Evolutionary conservation across 805 yeast genomes (phyloP).

Genomic region (Yamadazyma insecticola): DNA sequence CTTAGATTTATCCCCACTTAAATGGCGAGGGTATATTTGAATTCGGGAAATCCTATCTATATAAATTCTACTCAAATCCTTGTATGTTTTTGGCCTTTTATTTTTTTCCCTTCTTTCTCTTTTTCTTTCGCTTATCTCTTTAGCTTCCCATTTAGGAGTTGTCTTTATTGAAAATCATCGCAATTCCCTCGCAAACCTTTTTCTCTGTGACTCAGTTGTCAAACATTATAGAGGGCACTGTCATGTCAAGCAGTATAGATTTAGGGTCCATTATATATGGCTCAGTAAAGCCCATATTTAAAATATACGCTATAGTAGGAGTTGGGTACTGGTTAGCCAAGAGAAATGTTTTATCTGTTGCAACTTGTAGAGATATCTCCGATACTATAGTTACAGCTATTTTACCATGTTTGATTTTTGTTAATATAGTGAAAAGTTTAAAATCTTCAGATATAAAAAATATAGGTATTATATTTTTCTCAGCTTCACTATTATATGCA

Average conservation of each 20-base stretch:
- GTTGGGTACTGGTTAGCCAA: constrained; percentile 64
- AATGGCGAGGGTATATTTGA: too few relatives aligned
- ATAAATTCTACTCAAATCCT: too few relatives aligned
- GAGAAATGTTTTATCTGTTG: constrained; percentile 58
- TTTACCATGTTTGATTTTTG: constrained; percentile 72
- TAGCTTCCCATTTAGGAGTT: too few relatives aligned
- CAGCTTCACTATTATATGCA: constrained; percentile 46
- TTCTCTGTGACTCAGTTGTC: too few relatives aligned
- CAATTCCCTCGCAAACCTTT: too few relatives aligned
- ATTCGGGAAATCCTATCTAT: too few relatives aligned
- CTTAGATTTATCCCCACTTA: too few relatives aligned
- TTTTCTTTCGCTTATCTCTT: too few relatives aligned
- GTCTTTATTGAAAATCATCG: too few relatives aligned
- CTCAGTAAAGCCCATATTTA: constrained; percentile 81
- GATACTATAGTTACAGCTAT: constrained; percentile 63
- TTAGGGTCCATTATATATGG: constrained; percentile 70
- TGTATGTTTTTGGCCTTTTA: too few relatives aligned
- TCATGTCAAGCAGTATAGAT: constrained; percentile 17
- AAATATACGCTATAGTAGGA: constrained; percentile 67
- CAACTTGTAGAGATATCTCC: constrained; percentile 66
- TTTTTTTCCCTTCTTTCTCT: too few relatives aligned
- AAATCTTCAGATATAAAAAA: constrained; percentile 64
- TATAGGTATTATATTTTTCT: constrained; percentile 57
- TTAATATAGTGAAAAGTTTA: constrained; percentile 63
- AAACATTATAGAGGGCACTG: background rate